Evolutionary conservation across 805 yeast genomes (phyloP), one percentile per base, ranked within the genome.

Genomic region (Peterozyma xylosa): DNA sequence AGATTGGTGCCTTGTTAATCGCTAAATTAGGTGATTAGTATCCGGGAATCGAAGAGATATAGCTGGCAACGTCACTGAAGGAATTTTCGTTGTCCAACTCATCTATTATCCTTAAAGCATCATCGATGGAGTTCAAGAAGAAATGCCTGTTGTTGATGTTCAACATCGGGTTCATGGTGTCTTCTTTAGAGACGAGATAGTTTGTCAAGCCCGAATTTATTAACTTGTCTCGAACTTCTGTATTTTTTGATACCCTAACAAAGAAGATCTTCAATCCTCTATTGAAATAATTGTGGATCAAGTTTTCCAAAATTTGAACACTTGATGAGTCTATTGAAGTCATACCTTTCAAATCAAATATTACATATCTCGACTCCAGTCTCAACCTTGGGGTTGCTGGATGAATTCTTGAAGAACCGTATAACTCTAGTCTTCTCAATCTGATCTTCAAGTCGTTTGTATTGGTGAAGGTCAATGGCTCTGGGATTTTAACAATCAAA

Each of bases 391-490:
- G 85, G 18, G 74, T 74, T 1, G 88, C 86, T 0, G 96, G 96
- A 55, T 89, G 96, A 13, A 74, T 75, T 40, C 70, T 72, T 18
- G 80, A 70, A 0, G 95, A 79, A 0, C 96, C 95, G 53, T 85
- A 86, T 43, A 75, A 64, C 56, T 89, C 96, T 29, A 89, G 64
- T 37, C 96, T 67, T 37, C 71, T 66, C 46, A 89, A 64, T 33
- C 91, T 68, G 45, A 75, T 68, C 48, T 82, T 78, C 48, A 89
- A 66, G 52, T 86, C 95, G 27, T 83, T 83, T 7, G 90, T 74
- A 59, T 90, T 89, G 35, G 95, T 87, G 61, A 89, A 89, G 5
- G 90, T 86, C 47, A 89, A 67, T 1, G 96, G 96, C 56, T 89
- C 96, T 0, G 96, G 89, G 37, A 89, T 76, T 50, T 82, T 83